Evolutionary conservation across 495 filamentous ascomycete species (phyloP), one percentile per base, ranked within the genome.

Genomic region (Entonaema liquescens): DNA sequence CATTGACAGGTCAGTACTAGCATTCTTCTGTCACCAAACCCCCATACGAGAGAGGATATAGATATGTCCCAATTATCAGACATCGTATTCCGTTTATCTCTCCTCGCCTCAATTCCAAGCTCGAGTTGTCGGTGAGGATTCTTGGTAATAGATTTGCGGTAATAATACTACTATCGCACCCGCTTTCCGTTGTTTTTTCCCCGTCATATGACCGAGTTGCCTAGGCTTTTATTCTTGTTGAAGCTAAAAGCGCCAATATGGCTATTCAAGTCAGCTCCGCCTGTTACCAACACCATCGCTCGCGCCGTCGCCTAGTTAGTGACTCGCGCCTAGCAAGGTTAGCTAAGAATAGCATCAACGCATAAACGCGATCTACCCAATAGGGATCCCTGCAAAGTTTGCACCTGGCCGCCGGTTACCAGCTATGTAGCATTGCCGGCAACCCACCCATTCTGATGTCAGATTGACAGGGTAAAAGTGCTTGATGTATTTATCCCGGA

Each of bases 371-470:
- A 62, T 53, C 66, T 54, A 67, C 44, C 64, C 49, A 72, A 65
- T 65, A 55, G 60, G 15, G 29, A 44, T 33, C 65, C 70, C 31
- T 68, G 65, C 26, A 47, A 62, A 33, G 40, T 57, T 67, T 38
- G 6, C 52, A 63, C 17, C 59, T 58, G 65, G 38, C 49, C 53
- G 59, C 53, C 54, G 53, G 55, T 50, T 68, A 68, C 57, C 65
- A 64, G 61, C 65, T 60, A 72, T 68, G 70, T 63, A 68, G 59
- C 65, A 47, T 68, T 65, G 65, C 49, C 70, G 65, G 50, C 17
- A 72, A 31, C 64, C 69, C 59, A 64, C 55, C 64, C 64, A 65
- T 64, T 63, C 65, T 72, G 55, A 68, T 68, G 70, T 72, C 70
- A 68, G 70, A 72, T 19, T 54, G 50, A 53, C 70, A 68, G 70